Conservation (phyloP, 345 rosid species). For the Rhodamnia rubescens region DNA sequence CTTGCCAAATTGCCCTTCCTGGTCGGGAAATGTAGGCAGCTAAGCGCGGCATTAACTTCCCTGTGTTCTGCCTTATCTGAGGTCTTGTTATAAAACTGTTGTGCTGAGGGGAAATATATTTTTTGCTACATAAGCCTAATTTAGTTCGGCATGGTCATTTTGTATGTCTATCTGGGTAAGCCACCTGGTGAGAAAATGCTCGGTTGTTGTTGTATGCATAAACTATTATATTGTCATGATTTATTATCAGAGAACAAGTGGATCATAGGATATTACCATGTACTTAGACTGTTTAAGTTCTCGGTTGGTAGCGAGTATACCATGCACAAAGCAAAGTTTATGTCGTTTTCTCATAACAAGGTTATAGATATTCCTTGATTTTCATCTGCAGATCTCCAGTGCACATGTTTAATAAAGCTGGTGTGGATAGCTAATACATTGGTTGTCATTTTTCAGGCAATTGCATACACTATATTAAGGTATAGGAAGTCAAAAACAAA, state of each 20-base stretch:
- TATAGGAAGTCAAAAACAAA: constrained; percentile 57
- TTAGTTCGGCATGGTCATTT: background rate
- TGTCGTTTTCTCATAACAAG: background rate
- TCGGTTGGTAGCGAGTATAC: background rate
- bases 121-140: background rate
- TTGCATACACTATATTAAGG: constrained; percentile 59
- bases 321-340: background rate
- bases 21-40: background rate
- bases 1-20: background rate
- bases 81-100: background rate
- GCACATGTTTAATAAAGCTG: background rate
- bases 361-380: background rate
- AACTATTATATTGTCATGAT: background rate
- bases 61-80: background rate
- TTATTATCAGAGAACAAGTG: background rate
- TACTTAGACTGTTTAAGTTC: background rate
- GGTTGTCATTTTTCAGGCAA: constrained; percentile 37
- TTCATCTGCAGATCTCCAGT: background rate
- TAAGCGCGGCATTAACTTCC: background rate
- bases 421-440: background rate
- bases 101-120: background rate
- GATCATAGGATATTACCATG: background rate
- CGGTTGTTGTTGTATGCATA: background rate
- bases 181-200: background rate
- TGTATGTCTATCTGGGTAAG: background rate